Base-by-base conservation (phyloP, 1,284 basidiomycete genomes). In the Coniferiporia weirii region DNA sequence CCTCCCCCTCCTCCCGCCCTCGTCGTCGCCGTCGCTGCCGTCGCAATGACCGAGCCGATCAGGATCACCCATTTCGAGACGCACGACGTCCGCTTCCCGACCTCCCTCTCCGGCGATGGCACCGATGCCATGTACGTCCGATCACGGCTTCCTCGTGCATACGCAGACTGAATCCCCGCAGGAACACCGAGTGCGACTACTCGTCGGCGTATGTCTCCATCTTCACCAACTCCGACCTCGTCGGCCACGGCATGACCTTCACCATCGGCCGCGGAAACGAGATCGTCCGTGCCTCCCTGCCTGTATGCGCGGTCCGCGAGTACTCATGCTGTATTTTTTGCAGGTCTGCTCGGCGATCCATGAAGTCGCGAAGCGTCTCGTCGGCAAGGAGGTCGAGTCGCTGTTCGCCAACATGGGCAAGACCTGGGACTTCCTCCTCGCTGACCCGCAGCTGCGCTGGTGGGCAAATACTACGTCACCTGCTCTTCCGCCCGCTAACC, bases 221-320 rank as follows among this genome's bases (percentile, higher is more conserved):
- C 58, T 76, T 83, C 66, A 95, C 94, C 2, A 79, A 85, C 55
- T 75, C 81, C 4, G 80, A 84, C 56, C 83, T 95, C 52, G 81
- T 85, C 56, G 93, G 94, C 35, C 85, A 93, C 67, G 94, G 95
- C 54, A 94, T 96, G 94, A 95, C 95, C 12, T 97, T 97, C 72
- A 96, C 94, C n/a, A 96, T 95, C 67, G 94, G 95, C 4, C 85
- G 93, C 45, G 94, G 94, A 27, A 98, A 95, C 70, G 95, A 98
- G 63, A 93, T 95, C 66, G 93, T 86, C 69, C 66, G 75, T 66
- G 27, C 13, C 52, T 38, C 35, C 9, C n/a, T 27, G 5, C 13
- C 54, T 50, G 5, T 27, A 27, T 27, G 27, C 27, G 27, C 5
- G n/a, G 47, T 13, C 44, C 32, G 10, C 36, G 54, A 35, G 13